These are phyloP conservation scores for Sugiyamaella lignohabitans DNA, from an alignment of 805 yeast species.

Conservation along the genomic window DNA sequence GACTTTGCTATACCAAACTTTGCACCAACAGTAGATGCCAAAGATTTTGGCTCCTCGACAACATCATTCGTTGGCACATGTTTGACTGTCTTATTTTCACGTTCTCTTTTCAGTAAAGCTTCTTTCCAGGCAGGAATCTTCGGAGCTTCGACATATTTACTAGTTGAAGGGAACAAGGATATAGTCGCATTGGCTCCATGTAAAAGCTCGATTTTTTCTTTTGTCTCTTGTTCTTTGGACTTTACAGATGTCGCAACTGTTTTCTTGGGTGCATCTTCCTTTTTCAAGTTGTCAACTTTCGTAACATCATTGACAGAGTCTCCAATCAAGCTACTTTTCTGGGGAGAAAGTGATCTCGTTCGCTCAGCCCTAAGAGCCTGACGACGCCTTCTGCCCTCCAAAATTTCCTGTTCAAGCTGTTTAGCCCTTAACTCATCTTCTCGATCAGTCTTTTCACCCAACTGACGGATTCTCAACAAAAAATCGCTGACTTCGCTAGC, in stretches of 20 bases:
- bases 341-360: constrained; percentile 16
- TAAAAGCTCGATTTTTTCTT: constrained; percentile 12
- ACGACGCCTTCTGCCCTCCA: constrained; percentile 26
- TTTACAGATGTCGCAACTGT: background rate
- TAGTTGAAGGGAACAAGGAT: constrained; percentile 1
- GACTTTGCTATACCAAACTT: background rate
- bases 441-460: constrained; percentile 27
- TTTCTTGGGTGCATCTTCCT: background rate
- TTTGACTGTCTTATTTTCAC: no score
- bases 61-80: no score
- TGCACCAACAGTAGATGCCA: no score
- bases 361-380: constrained; percentile 23
- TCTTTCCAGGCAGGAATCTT: background rate
- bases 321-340: no score
- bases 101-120: background rate
- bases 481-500: constrained; percentile 25
- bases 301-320: background rate
- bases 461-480: constrained; percentile 25
- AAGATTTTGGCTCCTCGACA: no score
- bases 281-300: background rate
- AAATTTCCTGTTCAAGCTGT: constrained; percentile 26
- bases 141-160: background rate
- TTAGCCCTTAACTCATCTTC: constrained; percentile 29
- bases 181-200: constrained; percentile 9
- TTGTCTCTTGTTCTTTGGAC: constrained; percentile 10